phyloP scores from a whole-genome alignment of 805 yeast species.

The Hanseniaspora vineae region DNA sequence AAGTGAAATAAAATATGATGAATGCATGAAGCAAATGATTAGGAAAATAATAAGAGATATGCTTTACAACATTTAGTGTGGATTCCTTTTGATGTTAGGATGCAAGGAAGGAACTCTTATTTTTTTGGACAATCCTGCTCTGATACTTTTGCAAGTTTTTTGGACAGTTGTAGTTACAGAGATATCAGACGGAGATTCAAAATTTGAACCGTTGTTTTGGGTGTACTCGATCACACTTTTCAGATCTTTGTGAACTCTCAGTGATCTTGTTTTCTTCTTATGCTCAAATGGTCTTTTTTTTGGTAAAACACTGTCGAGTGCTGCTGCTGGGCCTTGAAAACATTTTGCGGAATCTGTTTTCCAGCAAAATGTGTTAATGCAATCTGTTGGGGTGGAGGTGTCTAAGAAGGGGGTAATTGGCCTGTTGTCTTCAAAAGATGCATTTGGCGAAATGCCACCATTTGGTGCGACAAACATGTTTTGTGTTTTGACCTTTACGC shows the following conservation, averaged over 20 bases:
- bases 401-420: background rate
- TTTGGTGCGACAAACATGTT: no score
- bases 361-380: background rate
- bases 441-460: background rate
- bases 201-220: background rate
- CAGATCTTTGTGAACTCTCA: background rate
- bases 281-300: no score
- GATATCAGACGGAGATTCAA: no score
- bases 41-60: no score
- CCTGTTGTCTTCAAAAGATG: background rate
- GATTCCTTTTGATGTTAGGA: background rate
- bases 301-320: background rate
- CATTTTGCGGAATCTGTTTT: background rate
- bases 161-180: no score
- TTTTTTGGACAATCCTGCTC: slow-evolving; percentile 1
- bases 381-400: background rate
- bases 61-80: no score
- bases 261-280: background rate
- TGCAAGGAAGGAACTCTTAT: background rate
- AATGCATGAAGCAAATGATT: no score
- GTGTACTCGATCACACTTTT: background rate
- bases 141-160: background rate
- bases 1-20: no score
- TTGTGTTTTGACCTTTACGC: no score
- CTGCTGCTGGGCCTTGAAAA: background rate